These are phyloP conservation scores for Tetradesmus lagerheimii DNA, from an alignment of 139 green algal species.

Conservation along the genomic window DNA sequence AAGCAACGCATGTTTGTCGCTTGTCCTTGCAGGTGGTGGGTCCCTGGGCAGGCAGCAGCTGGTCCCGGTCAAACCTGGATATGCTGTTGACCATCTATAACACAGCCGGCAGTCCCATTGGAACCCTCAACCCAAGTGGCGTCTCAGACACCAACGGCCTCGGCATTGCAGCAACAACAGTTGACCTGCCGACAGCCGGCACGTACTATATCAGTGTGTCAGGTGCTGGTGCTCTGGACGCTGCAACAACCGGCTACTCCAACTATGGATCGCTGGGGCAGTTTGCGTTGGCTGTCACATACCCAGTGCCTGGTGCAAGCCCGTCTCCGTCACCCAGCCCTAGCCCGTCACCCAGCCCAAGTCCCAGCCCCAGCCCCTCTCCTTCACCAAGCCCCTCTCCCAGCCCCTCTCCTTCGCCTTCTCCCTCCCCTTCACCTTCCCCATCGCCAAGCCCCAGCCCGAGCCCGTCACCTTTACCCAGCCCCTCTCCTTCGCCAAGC, in stretches of 20 bases:
- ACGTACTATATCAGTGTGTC: constrained; percentile 14
- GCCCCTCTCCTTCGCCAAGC: not conserved
- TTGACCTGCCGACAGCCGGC: not conserved
- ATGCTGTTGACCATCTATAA: not conserved
- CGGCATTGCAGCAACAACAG: not conserved
- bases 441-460: not conserved
- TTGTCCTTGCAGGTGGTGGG: not conserved
- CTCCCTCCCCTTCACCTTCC: not conserved
- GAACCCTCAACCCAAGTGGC: not conserved
- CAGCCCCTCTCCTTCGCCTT: too few relatives aligned
- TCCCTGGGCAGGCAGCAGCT: not conserved
- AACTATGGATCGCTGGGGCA: constrained; percentile 3
- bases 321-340: constrained; percentile 7
- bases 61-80: constrained; percentile 5
- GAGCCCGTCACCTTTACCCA: not conserved
- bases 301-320: not conserved
- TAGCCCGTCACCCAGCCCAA: not conserved
- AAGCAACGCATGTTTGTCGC: too few relatives aligned
- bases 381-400: not conserved
- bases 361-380: not conserved
- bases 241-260: not conserved
- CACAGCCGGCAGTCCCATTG: not conserved
- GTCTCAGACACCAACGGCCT: not conserved
- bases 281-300: constrained; percentile 3
- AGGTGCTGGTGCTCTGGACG: not conserved